phyloP scores from a whole-genome alignment of 495 filamentous ascomycete species.

The Eremomyces bilateralis region DNA sequence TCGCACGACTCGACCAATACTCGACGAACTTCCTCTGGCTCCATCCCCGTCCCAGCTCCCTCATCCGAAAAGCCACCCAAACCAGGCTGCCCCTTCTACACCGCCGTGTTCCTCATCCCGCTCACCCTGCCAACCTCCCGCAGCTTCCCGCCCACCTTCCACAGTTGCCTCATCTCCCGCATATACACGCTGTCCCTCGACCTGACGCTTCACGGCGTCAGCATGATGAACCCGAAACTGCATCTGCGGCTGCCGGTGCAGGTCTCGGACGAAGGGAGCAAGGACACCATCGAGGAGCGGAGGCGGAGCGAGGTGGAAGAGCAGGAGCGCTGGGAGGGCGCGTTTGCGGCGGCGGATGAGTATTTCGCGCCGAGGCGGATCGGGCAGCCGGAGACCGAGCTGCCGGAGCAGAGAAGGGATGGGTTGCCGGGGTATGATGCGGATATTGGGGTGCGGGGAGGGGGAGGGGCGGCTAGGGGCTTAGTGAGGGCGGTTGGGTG shows the following conservation, averaged over 20 bases:
- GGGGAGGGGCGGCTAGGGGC: not conserved
- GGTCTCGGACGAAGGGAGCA: slow-evolving; percentile 24
- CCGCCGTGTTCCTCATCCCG: slow-evolving; percentile 46
- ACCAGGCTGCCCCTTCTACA: slow-evolving; percentile 29
- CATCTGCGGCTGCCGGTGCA: slow-evolving; percentile 65
- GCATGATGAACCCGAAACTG: slow-evolving; percentile 26
- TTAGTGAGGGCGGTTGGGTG: not conserved
- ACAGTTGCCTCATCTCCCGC: slow-evolving; percentile 64
- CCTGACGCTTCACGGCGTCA: slow-evolving; percentile 36
- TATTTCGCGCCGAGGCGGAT: not conserved
- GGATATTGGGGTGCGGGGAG: too few relatives aligned
- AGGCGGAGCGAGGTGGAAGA: slow-evolving; percentile 1
- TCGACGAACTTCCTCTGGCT: slow-evolving; percentile 10
- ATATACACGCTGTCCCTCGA: slow-evolving; percentile 54
- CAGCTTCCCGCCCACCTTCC: slow-evolving; percentile 69
- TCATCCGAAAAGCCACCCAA: slow-evolving; percentile 21
- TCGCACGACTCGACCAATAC: slow-evolving; percentile 9
- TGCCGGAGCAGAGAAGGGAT: not conserved
- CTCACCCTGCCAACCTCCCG: slow-evolving; percentile 49
- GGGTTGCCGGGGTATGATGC: not conserved
- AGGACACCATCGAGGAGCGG: not conserved
- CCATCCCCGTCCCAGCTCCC: slow-evolving; percentile 14
- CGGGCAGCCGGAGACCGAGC: not conserved
- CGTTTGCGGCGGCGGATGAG: not conserved
- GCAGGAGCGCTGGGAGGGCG: not conserved